Evolutionary conservation across 371 early-diverging fungal genomes (phyloP), one percentile per base, ranked within the genome.

Genomic region (Furculomyces boomerangus): DNA sequence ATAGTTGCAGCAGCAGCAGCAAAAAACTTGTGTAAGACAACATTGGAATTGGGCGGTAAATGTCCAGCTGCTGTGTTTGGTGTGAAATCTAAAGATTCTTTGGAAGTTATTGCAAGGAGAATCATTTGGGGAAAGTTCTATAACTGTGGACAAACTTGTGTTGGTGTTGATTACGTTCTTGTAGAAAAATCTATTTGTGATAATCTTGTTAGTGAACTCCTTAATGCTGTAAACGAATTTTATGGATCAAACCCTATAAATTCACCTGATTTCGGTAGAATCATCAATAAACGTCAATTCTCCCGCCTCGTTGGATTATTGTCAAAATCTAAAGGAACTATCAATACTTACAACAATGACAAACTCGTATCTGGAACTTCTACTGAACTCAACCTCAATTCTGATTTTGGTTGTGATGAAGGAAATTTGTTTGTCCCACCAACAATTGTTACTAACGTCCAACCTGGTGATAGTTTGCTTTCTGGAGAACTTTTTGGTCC

Each of bases 11-110:
- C 57, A 31, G 87, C 88, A 3, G 90, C 88, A 13, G 71, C 84
- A 22, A 70, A 82, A 57, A 67, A 80, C 54, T 70, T 87, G 53
- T 77, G 86, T 16, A 73, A 80, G 24, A 73, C 83, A 13, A 83
- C 87, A n/a, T 71, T 89, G 46, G 90, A 89, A 67, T 72, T 89
- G 32, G 90, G 90, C 50, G 90, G 90, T 53, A 94, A 94, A 64
- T 74, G 76, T 16, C 95, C 93, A 13, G 82, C 75, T 2, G 66
- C 88, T 46, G 66, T 92, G 30, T 63, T 72, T 45, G 73, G 81
- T 44, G 57, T 66, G 8, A 22, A 39, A 30, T 18, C 18, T 16
- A 24, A 30, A 30, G 30, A 26, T 10, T 78, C 90, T 57, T 61
- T 89, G 29, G 57, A 57, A 24, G 60, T 77, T 5, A 74, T 77